phyloP scores from a whole-genome alignment of 208 protist species.

The Leishmania tropica region DNA sequence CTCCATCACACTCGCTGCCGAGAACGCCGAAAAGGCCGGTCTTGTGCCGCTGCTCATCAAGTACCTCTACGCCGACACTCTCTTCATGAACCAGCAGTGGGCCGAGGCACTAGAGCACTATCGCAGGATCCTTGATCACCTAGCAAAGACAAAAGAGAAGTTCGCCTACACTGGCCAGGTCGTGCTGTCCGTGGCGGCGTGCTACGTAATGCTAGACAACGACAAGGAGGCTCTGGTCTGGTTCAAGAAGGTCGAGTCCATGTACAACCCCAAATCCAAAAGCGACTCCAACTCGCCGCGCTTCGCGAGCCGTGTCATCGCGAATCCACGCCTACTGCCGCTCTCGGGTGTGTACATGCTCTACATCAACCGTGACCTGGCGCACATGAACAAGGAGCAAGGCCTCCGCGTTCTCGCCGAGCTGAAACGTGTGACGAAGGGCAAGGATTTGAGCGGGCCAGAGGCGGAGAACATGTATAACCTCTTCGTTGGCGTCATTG shows the following conservation, averaged over 20 bases:
- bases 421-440: conserved; percentile 64
- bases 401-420: conserved; percentile 68
- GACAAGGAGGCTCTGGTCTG: conserved; percentile 63
- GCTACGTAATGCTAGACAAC: conserved; percentile 82
- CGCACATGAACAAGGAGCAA: conserved; percentile 88
- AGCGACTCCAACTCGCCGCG: conserved; percentile 90
- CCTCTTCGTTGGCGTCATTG: conserved; percentile 89
- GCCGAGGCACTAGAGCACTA: conserved; percentile 68
- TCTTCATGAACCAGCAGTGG: conserved; percentile 92
- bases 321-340: conserved; percentile 74
- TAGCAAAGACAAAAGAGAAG: conserved; percentile 69
- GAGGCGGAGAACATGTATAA: conserved; percentile 85
- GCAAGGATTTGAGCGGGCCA: conserved; percentile 62
- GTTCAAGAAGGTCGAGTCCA: conserved; percentile 81
- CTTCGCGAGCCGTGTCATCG: conserved; percentile 75
- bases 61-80: conserved; percentile 90
- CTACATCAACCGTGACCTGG: conserved; percentile 92
- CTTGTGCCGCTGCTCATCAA: conserved; percentile 82
- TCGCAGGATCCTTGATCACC: conserved; percentile 60
- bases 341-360: conserved; percentile 88
- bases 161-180: conserved; percentile 92
- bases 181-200: conserved; percentile 79
- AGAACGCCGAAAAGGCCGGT: conserved; percentile 75
- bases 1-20: conserved; percentile 69
- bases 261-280: conserved; percentile 92